Evolutionary conservation across 1,139 yeast genomes (phyloP).

Genomic region (Protomyces lactucae-debilis): DNA sequence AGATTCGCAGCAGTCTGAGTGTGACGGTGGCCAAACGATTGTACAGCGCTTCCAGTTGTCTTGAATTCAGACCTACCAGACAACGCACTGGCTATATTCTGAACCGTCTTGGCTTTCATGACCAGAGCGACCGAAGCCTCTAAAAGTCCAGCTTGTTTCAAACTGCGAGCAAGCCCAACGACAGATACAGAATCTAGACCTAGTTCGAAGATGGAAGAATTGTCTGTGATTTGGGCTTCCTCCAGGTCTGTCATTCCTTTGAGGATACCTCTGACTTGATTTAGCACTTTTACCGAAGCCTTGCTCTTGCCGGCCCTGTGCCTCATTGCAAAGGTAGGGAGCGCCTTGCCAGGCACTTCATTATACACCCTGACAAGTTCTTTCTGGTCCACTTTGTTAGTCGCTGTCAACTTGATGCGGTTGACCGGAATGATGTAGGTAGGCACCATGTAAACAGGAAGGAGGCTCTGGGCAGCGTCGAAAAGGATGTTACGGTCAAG

Average conservation of each 20-base stretch:
- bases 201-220: slow-evolving; percentile 33
- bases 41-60: not conserved
- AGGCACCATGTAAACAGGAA: slow-evolving; percentile 35
- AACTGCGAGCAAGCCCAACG: slow-evolving; percentile 29
- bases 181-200: slow-evolving; percentile 36
- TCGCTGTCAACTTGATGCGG: slow-evolving; percentile 33
- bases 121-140: slow-evolving; percentile 27
- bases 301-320: not conserved
- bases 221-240: not conserved
- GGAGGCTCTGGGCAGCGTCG: slow-evolving; percentile 25
- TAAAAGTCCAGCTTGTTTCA: slow-evolving; percentile 12
- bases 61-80: not conserved
- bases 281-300: not conserved
- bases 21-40: not conserved
- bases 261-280: slow-evolving; percentile 12
- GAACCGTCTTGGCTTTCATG: slow-evolving; percentile 21
- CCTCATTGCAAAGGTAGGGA: not conserved
- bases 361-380: slow-evolving; percentile 26
- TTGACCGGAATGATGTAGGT: slow-evolving; percentile 31
- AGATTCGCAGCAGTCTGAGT: not conserved
- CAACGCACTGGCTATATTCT: not conserved
- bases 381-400: slow-evolving; percentile 34
- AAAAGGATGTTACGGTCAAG: not conserved
- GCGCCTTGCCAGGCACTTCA: not conserved
- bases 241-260: not conserved